Conservation (phyloP, 306 rosid genomes). For the Dalbergia cultrata region DNA sequence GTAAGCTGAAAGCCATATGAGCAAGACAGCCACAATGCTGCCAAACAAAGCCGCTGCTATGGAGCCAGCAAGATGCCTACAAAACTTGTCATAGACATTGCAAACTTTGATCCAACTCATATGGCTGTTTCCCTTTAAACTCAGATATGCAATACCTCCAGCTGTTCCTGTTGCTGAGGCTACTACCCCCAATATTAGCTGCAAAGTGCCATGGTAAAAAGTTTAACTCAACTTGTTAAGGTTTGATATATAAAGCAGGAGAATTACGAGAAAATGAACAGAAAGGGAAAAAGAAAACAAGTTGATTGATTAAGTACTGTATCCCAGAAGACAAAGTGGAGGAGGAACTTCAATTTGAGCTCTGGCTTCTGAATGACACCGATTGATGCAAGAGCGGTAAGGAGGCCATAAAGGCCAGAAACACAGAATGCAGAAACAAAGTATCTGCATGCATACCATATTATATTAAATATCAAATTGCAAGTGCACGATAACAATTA, state of each 20-base stretch:
- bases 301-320: constrained; percentile 53
- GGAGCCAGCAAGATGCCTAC: constrained; percentile 69
- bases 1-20: constrained; percentile 69
- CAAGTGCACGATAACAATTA: neutral
- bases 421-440: constrained; percentile 73
- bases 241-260: constrained; percentile 24
- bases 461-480: constrained; percentile 25
- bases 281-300: constrained; percentile 26
- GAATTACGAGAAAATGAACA: constrained; percentile 4
- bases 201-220: constrained; percentile 38
- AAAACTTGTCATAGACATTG: constrained; percentile 63
- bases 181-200: constrained; percentile 73
- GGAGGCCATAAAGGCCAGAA: constrained; percentile 67
- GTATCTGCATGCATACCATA: constrained; percentile 61
- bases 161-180: constrained; percentile 86
- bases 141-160: constrained; percentile 70
- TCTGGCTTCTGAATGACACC: constrained; percentile 62
- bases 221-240: constrained; percentile 6
- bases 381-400: constrained; percentile 65
- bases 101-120: constrained; percentile 69
- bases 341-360: constrained; percentile 55
- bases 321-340: constrained; percentile 66
- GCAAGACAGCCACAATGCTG: constrained; percentile 61
- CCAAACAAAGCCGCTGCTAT: constrained; percentile 70
- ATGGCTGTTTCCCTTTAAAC: constrained; percentile 73